phyloP scores from a whole-genome alignment of 352 stramenopile genomes.

The Phytophthora gonapodyides region DNA sequence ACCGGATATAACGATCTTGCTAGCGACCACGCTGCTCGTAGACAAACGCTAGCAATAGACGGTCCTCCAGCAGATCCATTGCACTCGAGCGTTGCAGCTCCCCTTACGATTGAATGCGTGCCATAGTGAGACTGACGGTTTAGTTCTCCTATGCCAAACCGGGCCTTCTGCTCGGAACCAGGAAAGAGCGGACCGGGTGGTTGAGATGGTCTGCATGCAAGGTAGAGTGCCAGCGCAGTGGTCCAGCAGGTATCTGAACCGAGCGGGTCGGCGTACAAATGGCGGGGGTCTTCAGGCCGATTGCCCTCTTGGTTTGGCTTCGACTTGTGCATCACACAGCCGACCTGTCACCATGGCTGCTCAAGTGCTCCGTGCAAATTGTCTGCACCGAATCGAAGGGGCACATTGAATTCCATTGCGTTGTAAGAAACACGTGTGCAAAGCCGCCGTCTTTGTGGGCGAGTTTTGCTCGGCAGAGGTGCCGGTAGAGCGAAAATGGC shows the following conservation, averaged over 20 bases:
- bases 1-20: constrained; percentile 27
- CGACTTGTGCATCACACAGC: constrained; percentile 29
- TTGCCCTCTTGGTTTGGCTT: constrained; percentile 30
- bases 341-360: constrained; percentile 16
- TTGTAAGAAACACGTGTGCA: constrained; percentile 29
- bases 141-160: constrained; percentile 8
- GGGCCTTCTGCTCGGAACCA: background rate
- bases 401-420: constrained; percentile 41
- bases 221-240: background rate
- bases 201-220: background rate
- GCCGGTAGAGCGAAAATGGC: constrained; percentile 12
- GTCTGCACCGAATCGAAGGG: constrained; percentile 30
- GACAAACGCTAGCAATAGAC: constrained; percentile 23
- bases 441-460: constrained; percentile 14
- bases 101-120: constrained; percentile 24
- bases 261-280: constrained; percentile 20
- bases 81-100: constrained; percentile 21
- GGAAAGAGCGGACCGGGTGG: constrained; percentile 2
- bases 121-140: constrained; percentile 8
- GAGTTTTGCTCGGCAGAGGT: constrained; percentile 7
- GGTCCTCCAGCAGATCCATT: constrained; percentile 15
- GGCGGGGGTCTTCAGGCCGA: constrained; percentile 15
- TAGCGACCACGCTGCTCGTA: constrained; percentile 18
- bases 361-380: constrained; percentile 15
- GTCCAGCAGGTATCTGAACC: constrained; percentile 9